Evolutionary conservation across 2,329 filamentous ascomycete genomes (phyloP), one percentile per base, ranked within the genome.

Genomic region (Tolypocladium pustulatum): DNA sequence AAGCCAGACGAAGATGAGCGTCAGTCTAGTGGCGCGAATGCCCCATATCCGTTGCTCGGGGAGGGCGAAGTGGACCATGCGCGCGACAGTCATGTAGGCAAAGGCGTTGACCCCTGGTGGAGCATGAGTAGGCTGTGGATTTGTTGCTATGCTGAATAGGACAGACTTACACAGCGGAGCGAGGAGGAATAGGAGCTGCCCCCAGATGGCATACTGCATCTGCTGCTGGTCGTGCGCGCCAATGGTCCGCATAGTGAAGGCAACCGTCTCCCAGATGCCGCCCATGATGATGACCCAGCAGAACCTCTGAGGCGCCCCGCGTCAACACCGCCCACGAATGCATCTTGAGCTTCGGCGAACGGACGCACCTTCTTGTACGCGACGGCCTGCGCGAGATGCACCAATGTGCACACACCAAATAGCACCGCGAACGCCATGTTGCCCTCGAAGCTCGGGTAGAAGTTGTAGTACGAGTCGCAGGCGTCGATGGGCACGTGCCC

Each of bases 1-100:
- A 38, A 78, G 68, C 67, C 73, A 74, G 10, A 81, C 76, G 55
- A 81, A 81, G 41, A 75, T 65, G 49, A 73, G 72, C 17, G 76
- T 75, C 59, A 81, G 70, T 22, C 68, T 68, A 32, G 67, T 65
- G 22, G 72, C 69, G 36, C 67, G 71, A 53, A 75, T 63, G 12
- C 71, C 68, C 40, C 72, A 65, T 25, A 76, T 68, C 34, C 66
- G 69, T 61, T 71, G 70, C 12, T 72, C 68, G 1, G 75, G 74
- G 30, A 76, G 66, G 59, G 68, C 69, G 58, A 71, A 73, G 63
- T 72, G 71, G 6, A 76, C 66, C 61, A 75, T 67, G 37, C 73
- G 70, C 0, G 75, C 72, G 43, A 76, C 69, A 3, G 71, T 72
- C 75, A 78, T 78, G 66, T 77, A 78, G 4, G 68, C 71, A 54